A percentile compares a stretch with the other conserved stretches of the same genome.
Evolutionary conservation across 495 filamentous ascomycete genomes (phyloP).

Genomic region (Amniculicola lignicola): DNA sequence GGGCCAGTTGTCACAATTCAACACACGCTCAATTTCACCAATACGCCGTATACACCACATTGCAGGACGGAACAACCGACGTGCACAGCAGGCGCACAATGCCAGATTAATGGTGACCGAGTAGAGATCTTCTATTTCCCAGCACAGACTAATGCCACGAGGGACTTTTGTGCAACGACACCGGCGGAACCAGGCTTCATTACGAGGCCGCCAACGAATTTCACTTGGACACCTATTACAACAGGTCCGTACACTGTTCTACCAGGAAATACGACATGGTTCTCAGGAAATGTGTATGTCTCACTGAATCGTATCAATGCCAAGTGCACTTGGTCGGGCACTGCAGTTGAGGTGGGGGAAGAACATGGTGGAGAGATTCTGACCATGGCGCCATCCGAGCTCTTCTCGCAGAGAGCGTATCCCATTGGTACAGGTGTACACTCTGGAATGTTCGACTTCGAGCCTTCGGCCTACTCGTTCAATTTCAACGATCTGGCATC

Average conservation of each 20-base stretch:
- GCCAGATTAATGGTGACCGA: conserved; percentile 8
- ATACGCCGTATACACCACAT: conserved; percentile 19
- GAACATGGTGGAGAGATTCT: conserved; percentile 11
- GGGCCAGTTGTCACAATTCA: conserved; percentile 15
- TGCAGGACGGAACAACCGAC: conserved; percentile 21
- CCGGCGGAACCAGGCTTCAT: conserved; percentile 6
- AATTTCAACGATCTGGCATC: conserved; percentile 18
- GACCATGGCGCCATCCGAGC: conserved; percentile 20
- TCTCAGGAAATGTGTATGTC: conserved; percentile 25
- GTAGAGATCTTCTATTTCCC: conserved; percentile 24
- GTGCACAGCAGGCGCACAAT: conserved; percentile 13
- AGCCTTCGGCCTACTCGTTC: conserved; percentile 13
- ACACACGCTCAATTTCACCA: conserved; percentile 2
- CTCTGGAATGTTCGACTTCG: conserved; percentile 11
- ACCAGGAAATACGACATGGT: conserved; percentile 16
- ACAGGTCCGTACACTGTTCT: conserved; percentile 26
- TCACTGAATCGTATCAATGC: conserved; percentile 12
- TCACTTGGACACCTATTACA: conserved; percentile 16
- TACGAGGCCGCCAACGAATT: conserved; percentile 14
- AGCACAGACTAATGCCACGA: conserved; percentile 8
- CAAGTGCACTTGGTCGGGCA: conserved; percentile 17
- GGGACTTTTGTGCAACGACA: conserved; percentile 23
- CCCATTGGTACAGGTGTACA: conserved; percentile 9
- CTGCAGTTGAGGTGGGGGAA: conserved; percentile 1
- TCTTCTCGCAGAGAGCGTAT: conserved; percentile 13